Conservation (phyloP, 495 filamentous ascomycete genomes). For the Xylaria cubensis region DNA sequence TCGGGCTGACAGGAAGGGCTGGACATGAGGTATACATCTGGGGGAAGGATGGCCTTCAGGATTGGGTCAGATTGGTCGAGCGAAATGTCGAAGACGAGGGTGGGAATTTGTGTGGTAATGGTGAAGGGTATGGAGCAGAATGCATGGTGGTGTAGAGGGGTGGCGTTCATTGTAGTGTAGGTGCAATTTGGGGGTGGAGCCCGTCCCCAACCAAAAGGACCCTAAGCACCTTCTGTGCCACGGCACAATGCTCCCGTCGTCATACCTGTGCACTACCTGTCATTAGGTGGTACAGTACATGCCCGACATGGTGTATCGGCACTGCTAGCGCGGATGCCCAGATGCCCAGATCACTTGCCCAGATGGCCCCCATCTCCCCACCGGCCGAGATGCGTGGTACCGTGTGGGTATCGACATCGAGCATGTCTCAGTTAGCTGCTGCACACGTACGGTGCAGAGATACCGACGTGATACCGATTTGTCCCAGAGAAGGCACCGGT, state of each 20-base stretch:
- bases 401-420: background rate
- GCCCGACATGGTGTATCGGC: background rate
- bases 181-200: constrained; percentile 12
- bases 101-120: constrained; percentile 20
- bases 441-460: background rate
- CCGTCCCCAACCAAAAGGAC: background rate
- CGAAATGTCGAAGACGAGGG: constrained; percentile 22
- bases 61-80: constrained; percentile 21
- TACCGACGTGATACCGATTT: background rate
- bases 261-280: background rate
- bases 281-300: background rate
- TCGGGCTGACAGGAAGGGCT: constrained; percentile 49
- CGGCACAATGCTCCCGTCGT: constrained; percentile 19
- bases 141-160: constrained; percentile 22
- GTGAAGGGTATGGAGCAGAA: constrained; percentile 10
- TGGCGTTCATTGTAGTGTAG: constrained; percentile 25
- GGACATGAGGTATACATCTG: constrained; percentile 61
- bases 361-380: constrained; percentile 12
- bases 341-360: background rate
- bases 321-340: constrained; percentile 10
- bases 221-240: constrained; percentile 10
- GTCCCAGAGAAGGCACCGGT: background rate
- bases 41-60: constrained; percentile 41
- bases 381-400: constrained; percentile 10
- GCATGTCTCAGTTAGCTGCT: background rate